Base-by-base conservation (phyloP, 2,329 filamentous ascomycete genomes). In the Exophiala lecanii-corni region DNA sequence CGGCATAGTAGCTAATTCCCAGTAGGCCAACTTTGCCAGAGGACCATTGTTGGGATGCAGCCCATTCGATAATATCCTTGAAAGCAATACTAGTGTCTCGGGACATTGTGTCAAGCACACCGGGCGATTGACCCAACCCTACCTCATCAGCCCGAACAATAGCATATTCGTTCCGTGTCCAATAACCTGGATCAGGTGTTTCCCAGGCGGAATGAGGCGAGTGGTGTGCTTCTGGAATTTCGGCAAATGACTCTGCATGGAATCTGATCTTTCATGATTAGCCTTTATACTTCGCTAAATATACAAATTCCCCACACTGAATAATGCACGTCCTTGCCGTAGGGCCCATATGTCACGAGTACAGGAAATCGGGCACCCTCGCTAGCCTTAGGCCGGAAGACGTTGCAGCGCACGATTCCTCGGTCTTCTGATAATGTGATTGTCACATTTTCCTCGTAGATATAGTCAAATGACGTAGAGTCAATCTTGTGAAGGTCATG, bases 291-390 rank as follows among this genome's bases (percentile, higher is more conserved):
- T 17, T 9, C 19, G 7, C 33, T 12, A 7, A 19, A 35, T 4
- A 12, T 17, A 9, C 7, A 17, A 10, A 6, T 43, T 70, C 65
- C 57, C 85, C 85, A 17, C 4, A 35, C 33, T 35, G 15, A 35
- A 57, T 85, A 86, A 15, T 71, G 74, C 21, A 85, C 82, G 53
- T 86, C 82, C 54, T 87, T 86, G 35, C 82, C 82, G 50, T 86
- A 86, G 0, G 83, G 82, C 0, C 82, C 82, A 50, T 86, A 86
- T 0, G 82, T 86, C 2, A 82, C 76, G 6, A 86, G 59, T 0
- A 84, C 81, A 0, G 83, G 82, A 36, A 54, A 71, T 67, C 72
- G 66, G 49, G 60, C 66, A 16, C 67, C 59, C 23, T 26, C 23
- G 1, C 49, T 35, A 5, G 42, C 50, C 33, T 71, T 72, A 1